phyloP scores from a whole-genome alignment of 2,329 filamentous ascomycete genomes.

The Colletotrichum agaves region DNA sequence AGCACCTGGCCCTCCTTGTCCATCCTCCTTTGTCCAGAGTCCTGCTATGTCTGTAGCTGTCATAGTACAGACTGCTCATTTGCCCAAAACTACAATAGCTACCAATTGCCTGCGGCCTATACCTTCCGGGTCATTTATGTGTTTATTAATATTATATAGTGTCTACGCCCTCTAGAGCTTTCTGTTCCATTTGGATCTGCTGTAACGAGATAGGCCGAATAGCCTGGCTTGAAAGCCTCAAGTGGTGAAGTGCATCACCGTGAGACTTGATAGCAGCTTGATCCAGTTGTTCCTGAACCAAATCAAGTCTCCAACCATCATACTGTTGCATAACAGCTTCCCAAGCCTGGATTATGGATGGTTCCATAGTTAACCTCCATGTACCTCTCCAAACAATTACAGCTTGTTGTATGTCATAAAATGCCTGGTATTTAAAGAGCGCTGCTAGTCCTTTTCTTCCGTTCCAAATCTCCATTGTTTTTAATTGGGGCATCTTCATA shows the following conservation, averaged over 20 bases:
- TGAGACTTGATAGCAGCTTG: slow-evolving; percentile 44
- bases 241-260: slow-evolving; percentile 45
- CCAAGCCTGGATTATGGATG: slow-evolving; percentile 43
- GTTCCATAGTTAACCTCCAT: slow-evolving; percentile 43
- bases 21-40: too few species aligned
- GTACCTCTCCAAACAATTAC: slow-evolving; percentile 44
- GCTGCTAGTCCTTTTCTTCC: slow-evolving; percentile 45
- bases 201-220: slow-evolving; percentile 48
- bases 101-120: too few species aligned
- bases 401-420: slow-evolving; percentile 32
- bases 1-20: too few species aligned
- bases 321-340: slow-evolving; percentile 42
- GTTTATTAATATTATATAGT: slow-evolving; percentile 21
- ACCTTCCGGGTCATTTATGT: not conserved
- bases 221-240: slow-evolving; percentile 44
- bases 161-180: slow-evolving; percentile 39
- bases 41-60: too few species aligned
- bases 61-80: too few species aligned
- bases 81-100: too few species aligned
- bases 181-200: slow-evolving; percentile 47
- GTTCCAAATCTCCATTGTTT: slow-evolving; percentile 51
- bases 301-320: slow-evolving; percentile 36
- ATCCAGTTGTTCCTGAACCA: slow-evolving; percentile 41
- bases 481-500: slow-evolving; percentile 46
- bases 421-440: slow-evolving; percentile 45